Base-by-base conservation (phyloP, 1,284 basidiomycete species). In the Sparassis latifolia region DNA sequence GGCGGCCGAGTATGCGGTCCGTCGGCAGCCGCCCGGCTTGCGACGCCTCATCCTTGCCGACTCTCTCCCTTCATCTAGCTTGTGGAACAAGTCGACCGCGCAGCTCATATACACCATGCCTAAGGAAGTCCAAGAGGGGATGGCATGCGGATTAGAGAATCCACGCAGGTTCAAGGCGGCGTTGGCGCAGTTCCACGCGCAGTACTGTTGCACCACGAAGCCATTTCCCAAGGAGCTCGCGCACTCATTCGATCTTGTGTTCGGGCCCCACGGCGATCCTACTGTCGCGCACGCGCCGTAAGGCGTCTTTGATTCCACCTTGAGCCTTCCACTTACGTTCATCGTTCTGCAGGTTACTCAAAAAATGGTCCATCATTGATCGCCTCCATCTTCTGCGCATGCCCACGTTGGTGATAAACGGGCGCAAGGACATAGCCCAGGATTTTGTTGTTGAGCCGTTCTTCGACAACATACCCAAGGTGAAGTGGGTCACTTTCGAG, bases 361-460 rank as follows among this genome's bases (percentile, higher is more conserved):
- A 59, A 38, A 51, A 53, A 10, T 69, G 67, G 68, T 48, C 57
- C 10, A 56, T 66, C 49, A 52, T 63, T 30, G 57, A 59, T 45
- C 52, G 58, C 30, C 47, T 67, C 3, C 60, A 59, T 47, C 45
- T 53, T 2, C 59, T 70, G 47, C 43, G 46, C 6, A 59, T 60
- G 3, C 63, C 65, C 6, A 66, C 64, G 27, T 54, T 69, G 20
- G 39, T 69, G 2, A 53, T 67, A 48, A 70, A 65, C 40, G 66
- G 63, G 10, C 55, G 51, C 2, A 51, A 62, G 40, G 66, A 65
- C 45, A 56, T 58, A 43, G 58, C 61, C 3, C 59, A 60, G 39
- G 66, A 65, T 43, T 53, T 50, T 45, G 58, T 58, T 33, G 55
- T 63, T 28, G 51, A 45, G 29, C 66, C 66, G 5, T 61, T 64